Evolutionary conservation across 2,329 filamentous ascomycete genomes (phyloP), one percentile per base, ranked within the genome.

Genomic region (Xylariomycetidae sp.): DNA sequence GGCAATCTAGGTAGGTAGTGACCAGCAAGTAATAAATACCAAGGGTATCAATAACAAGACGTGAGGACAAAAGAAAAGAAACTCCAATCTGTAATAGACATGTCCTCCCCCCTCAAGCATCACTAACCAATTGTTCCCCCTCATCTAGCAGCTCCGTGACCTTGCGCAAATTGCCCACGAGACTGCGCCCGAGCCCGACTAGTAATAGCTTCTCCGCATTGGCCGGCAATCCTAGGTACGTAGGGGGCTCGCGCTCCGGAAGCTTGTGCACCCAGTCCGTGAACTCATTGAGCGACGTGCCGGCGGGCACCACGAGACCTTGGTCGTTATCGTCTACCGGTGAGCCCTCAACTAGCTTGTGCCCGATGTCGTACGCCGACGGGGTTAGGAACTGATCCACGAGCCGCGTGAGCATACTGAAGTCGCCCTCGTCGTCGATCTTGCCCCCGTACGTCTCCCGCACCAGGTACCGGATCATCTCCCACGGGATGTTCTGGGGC

Each of bases 401-500:
- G 3, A 98, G 75, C 37, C 75, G 65, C 28, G 73, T 70, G 12
- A 98, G 77, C 27, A 81, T 73, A 32, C 67, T 66, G 60, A 92
- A 95, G 63, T 98, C 92, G 26, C 67, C 81, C 44, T 88, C 84
- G 54, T 96, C 80, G 56, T 98, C 92, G 49, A 98, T 89, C 69
- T 98, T 98, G 60, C 92, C 92, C 45, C 92, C 92, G 56, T 98
- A 98, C 43, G 89, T 97, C 64, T 97, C 90, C 1, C 84, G 85
- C 37, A 98, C 76, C 12, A 98, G 76, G 34, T 84, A 88, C 40
- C 88, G 82, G 43, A 98, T 82, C 77, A 98, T 89, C 37, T 94
- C 84, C 92, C 92, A 98, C 2, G 92, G 94, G 14, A 98, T 86
- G 55, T 94, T 95, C 52, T 85, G 78, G 4, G 92, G 92, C 3